phyloP scores from a whole-genome alignment of 2,329 filamentous ascomycete species.

The Exophiala alcalophila region DNA sequence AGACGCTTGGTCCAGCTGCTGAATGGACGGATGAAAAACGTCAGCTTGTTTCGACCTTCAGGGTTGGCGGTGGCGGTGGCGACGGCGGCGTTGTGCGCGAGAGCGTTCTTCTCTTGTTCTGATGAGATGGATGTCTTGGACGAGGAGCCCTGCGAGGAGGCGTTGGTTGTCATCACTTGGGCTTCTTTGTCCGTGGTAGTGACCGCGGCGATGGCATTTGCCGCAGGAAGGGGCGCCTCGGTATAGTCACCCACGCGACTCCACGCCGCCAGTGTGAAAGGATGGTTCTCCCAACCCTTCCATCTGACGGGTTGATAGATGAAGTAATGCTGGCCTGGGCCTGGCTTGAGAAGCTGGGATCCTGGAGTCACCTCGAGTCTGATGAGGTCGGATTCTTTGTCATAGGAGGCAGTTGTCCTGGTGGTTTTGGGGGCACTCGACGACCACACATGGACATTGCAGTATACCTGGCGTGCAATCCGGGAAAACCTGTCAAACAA shows the following conservation, averaged over 20 bases:
- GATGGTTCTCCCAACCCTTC: constrained; percentile 51
- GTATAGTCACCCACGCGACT: too few species aligned
- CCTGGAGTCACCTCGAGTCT: constrained; percentile 45
- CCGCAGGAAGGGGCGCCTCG: too few species aligned
- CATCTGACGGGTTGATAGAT: constrained; percentile 47
- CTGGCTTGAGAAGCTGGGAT: constrained; percentile 35
- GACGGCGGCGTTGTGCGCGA: constrained; percentile 1
- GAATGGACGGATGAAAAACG: constrained; percentile 52
- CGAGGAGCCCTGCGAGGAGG: constrained; percentile 6
- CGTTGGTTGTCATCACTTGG: background rate
- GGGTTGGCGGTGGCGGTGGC: background rate
- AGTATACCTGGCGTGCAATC: constrained; percentile 42
- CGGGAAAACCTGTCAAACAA: constrained; percentile 47
- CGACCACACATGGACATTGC: constrained; percentile 41
- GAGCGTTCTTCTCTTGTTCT: background rate
- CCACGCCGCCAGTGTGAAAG: constrained; percentile 47
- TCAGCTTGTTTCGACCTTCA: constrained; percentile 37
- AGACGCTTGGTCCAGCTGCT: constrained; percentile 52
- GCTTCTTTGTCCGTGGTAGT: constrained; percentile 22
- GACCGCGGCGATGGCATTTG: constrained; percentile 17
- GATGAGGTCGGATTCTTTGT: constrained; percentile 45
- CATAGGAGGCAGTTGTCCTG: constrained; percentile 43
- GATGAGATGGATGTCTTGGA: constrained; percentile 7
- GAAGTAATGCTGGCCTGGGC: constrained; percentile 51
- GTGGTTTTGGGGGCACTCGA: constrained; percentile 35